phyloP scores from a whole-genome alignment of 1,284 basidiomycete species.

The Filobasidium uniguttulatum region DNA sequence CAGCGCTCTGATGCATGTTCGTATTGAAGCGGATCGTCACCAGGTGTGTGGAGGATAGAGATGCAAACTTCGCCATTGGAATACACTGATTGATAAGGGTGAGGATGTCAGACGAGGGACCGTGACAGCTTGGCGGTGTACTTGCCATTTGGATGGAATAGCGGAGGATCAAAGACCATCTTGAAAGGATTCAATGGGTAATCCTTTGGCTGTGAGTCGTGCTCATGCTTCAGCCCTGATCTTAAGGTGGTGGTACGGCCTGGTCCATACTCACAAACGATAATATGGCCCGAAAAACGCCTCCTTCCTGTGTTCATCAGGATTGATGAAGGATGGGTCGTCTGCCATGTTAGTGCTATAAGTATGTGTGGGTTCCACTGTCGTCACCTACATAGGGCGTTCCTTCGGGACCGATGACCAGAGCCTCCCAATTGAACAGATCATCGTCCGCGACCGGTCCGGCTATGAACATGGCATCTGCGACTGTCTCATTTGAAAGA shows the following conservation, averaged over 20 bases:
- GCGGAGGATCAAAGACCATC: conserved; percentile 93
- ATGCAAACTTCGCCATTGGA: conserved; percentile 94
- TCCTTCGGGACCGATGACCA: conserved; percentile 91
- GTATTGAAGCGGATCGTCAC: conserved; percentile 59
- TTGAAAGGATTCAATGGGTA: conserved; percentile 94
- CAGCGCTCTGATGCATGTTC: conserved; percentile 93
- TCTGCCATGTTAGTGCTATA: not conserved
- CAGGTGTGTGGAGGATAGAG: conserved; percentile 92
- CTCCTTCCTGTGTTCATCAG: conserved; percentile 58
- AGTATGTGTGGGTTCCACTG: not conserved
- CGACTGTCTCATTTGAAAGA: conserved; percentile 46
- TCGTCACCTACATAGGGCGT: conserved; percentile 73
- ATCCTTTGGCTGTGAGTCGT: conserved; percentile 54
- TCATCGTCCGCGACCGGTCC: conserved; percentile 81
- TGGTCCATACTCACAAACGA: conserved; percentile 58
- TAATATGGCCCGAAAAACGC: conserved; percentile 83
- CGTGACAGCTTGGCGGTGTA: conserved; percentile 4
- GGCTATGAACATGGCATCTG: conserved; percentile 85
- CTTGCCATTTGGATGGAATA: conserved; percentile 95
- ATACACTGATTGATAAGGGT: conserved; percentile 65
- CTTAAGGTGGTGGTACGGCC: not conserved
- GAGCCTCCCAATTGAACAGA: conserved; percentile 96
- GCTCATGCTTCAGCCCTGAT: conserved; percentile 5
- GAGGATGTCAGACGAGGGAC: not conserved
- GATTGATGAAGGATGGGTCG: not conserved